Percentiles rank a stretch among this genome's conserved stretches.
These are phyloP conservation scores for Rhodosorus marinus DNA, from an alignment of 23 red algal species.

Conservation along the genomic window DNA sequence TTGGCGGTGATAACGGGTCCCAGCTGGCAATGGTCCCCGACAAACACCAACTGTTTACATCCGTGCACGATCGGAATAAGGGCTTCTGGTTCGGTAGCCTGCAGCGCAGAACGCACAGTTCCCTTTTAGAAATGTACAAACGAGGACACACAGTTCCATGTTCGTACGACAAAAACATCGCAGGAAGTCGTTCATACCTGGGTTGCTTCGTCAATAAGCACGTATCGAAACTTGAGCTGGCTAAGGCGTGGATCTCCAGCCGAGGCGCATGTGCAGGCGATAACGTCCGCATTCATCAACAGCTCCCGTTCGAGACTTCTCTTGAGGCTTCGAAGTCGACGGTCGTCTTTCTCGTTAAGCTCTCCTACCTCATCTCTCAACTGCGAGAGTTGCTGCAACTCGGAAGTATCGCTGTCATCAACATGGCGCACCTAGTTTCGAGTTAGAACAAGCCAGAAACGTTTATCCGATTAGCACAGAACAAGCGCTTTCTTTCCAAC, in stretches of 20 bases:
- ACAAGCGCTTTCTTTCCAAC: slow-evolving; percentile 1
- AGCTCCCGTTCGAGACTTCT: slow-evolving; percentile 53
- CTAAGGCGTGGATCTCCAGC: slow-evolving; percentile 53
- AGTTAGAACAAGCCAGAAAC: not conserved
- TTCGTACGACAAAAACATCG: too few relatives aligned
- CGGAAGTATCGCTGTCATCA: slow-evolving; percentile 42
- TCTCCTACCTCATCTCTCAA: slow-evolving; percentile 75
- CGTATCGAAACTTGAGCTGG: slow-evolving; percentile 36
- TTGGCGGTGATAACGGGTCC: slow-evolving; percentile 75
- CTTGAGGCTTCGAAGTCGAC: slow-evolving; percentile 42
- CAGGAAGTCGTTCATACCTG: too few relatives aligned
- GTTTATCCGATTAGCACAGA: not conserved
- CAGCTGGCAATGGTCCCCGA: slow-evolving; percentile 69
- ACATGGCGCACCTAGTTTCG: slow-evolving; percentile 24
- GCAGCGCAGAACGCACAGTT: too few relatives aligned
- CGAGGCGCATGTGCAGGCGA: slow-evolving; percentile 50
- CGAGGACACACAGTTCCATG: too few relatives aligned
- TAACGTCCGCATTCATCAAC: slow-evolving; percentile 54
- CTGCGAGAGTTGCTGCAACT: slow-evolving; percentile 67
- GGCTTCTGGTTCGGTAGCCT: slow-evolving; percentile 64
- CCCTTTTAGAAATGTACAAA: too few relatives aligned
- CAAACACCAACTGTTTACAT: slow-evolving; percentile 85
- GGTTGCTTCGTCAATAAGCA: slow-evolving; percentile 78
- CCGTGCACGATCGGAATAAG: slow-evolving; percentile 80
- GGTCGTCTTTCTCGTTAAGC: slow-evolving; percentile 65